phyloP scores from a whole-genome alignment of 1,284 basidiomycete genomes.

The Ceratobasidium sp. region DNA sequence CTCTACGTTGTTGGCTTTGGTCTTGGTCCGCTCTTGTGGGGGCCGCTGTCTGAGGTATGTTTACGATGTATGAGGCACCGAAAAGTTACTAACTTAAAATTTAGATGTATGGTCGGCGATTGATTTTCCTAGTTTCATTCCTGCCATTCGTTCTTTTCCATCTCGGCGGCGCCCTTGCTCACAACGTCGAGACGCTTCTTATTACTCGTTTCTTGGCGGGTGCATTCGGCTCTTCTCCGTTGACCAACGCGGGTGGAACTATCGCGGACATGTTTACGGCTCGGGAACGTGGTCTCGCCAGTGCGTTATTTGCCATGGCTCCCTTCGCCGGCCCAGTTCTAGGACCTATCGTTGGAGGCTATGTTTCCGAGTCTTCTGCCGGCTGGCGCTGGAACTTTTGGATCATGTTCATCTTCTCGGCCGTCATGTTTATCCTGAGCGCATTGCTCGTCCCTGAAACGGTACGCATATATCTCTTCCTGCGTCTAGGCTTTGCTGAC shows the following conservation, averaged over 20 bases:
- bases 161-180: slow-evolving; percentile 66
- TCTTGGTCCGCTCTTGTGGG: slow-evolving; percentile 65
- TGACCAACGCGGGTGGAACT: slow-evolving; percentile 68
- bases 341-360: slow-evolving; percentile 65
- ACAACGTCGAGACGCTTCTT: slow-evolving; percentile 65
- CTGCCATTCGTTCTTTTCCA: slow-evolving; percentile 67
- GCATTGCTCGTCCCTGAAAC: slow-evolving; percentile 53
- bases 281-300: slow-evolving; percentile 65
- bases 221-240: slow-evolving; percentile 62
- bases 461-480: slow-evolving; percentile 39
- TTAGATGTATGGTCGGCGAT: slow-evolving; percentile 51
- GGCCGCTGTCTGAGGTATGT: slow-evolving; percentile 66
- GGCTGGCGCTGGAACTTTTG: slow-evolving; percentile 78
- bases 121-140: slow-evolving; percentile 62
- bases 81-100: neutral
- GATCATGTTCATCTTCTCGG: slow-evolving; percentile 68
- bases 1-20: slow-evolving; percentile 65
- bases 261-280: slow-evolving; percentile 67
- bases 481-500: neutral
- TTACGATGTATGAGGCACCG: slow-evolving; percentile 3
- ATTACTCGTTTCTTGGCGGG: slow-evolving; percentile 66
- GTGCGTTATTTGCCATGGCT: slow-evolving; percentile 69
- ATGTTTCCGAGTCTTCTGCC: slow-evolving; percentile 50
- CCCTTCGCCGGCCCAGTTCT: slow-evolving; percentile 77
- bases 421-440: slow-evolving; percentile 55